Conservation (phyloP, 352 stramenopile genomes). For the Phytophthora idaei region DNA sequence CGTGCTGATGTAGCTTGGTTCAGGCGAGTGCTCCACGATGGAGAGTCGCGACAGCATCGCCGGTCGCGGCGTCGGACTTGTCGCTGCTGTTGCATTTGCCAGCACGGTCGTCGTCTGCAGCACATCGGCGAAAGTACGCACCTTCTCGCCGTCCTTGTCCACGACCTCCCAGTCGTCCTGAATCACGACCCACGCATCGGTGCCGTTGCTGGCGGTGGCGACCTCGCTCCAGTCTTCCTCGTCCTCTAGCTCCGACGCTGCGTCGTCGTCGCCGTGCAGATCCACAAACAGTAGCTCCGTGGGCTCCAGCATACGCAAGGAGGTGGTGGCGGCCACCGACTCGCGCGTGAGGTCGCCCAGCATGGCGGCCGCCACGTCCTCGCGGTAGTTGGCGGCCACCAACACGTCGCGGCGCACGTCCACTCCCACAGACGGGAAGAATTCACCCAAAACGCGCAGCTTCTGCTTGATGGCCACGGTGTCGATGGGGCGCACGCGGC, state of each 20-base stretch:
- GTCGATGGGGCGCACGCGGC: slow-evolving; percentile 35
- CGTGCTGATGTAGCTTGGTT: slow-evolving; percentile 9
- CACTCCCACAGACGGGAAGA: slow-evolving; percentile 55
- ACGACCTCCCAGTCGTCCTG: slow-evolving; percentile 83
- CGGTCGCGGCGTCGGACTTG: slow-evolving; percentile 1
- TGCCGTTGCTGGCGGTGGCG: slow-evolving; percentile 26
- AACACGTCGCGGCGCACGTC: slow-evolving; percentile 70
- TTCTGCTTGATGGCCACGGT: slow-evolving; percentile 53
- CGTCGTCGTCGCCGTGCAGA: slow-evolving; percentile 39
- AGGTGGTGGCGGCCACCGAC: not conserved
- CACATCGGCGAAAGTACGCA: slow-evolving; percentile 69
- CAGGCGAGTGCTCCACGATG: slow-evolving; percentile 27
- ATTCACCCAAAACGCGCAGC: slow-evolving; percentile 52
- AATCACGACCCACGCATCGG: slow-evolving; percentile 57
- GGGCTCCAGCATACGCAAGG: slow-evolving; percentile 4
- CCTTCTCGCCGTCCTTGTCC: slow-evolving; percentile 46
- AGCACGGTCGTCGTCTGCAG: slow-evolving; percentile 27
- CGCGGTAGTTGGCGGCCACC: slow-evolving; percentile 63
- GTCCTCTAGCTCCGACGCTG: slow-evolving; percentile 37
- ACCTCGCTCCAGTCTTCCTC: slow-evolving; percentile 71
- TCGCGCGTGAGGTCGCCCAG: slow-evolving; percentile 56
- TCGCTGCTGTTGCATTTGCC: not conserved
- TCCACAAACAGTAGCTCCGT: slow-evolving; percentile 47
- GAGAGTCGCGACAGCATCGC: slow-evolving; percentile 29
- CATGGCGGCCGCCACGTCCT: slow-evolving; percentile 68